These are phyloP conservation scores for Acanthamoeba royreba DNA, from an alignment of 208 protist species.

Conservation along the genomic window DNA sequence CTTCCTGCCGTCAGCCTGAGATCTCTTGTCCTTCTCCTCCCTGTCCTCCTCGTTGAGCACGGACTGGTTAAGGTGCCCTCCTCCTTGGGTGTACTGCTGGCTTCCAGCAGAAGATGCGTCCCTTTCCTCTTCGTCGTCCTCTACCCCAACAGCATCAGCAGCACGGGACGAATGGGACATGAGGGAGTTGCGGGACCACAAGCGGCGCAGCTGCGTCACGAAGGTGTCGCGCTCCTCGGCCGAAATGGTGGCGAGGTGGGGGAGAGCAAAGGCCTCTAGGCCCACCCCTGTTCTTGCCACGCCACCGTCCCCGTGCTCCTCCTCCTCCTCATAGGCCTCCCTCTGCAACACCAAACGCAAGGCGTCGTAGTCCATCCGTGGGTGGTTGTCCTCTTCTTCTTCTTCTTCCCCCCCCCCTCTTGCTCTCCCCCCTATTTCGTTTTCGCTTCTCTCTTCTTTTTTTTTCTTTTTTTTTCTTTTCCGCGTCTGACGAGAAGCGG, in stretches of 20 bases:
- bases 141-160: too few relatives aligned
- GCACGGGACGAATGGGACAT: too few relatives aligned
- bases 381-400: background rate
- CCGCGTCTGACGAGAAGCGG: background rate
- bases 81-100: background rate
- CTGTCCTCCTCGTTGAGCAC: too few relatives aligned
- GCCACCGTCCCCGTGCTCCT: background rate
- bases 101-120: background rate
- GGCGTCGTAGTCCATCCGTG: constrained; percentile 14
- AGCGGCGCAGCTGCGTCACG: background rate
- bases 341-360: background rate
- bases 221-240: background rate
- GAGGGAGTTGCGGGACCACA: background rate
- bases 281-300: background rate
- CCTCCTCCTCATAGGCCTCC: background rate
- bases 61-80: too few relatives aligned
- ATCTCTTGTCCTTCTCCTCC: too few relatives aligned
- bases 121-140: too few relatives aligned
- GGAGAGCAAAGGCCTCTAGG: background rate
- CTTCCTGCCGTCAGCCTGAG: too few relatives aligned
- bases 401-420: background rate
- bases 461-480: background rate
- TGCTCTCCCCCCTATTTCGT: background rate
- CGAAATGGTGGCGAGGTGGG: background rate
- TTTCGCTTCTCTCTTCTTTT: background rate